Evolutionary conservation across 805 yeast genomes (phyloP), one percentile per base, ranked within the genome.

Genomic region (Saccharomycopsis fibuligera): DNA sequence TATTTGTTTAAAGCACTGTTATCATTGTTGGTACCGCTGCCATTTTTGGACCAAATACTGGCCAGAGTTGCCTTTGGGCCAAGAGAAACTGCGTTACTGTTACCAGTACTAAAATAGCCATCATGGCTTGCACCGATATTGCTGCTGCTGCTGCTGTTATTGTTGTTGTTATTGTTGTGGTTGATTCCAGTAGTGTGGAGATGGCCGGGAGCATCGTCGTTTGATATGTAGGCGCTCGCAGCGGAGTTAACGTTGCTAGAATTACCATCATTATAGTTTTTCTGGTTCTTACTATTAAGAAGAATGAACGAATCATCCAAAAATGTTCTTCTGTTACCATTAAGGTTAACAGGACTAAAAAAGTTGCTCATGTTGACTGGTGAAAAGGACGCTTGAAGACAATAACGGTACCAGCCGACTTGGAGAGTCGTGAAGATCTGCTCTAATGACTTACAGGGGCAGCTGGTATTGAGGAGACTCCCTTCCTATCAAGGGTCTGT

Each of bases 301-400:
- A 36, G 35, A n/a, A 48, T 19, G 22, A 35, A 47, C 27, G 51
- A 43, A 24, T 48, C 51, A 22, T 44, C 51, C 5, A 44, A 14
- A 27, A 48, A 37, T 14, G 35, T 30, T 25, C 51, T 22, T 23
- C 43, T 48, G 23, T 33, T 19, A 17, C 33, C 24, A 25, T 37
- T 44, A 5, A 10, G 5, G 27, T 25, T 41, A 12, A 12, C 17
- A 36, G 41, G 25, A 37, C 25, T 30, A 37, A 29, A 45, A 17
- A 45, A 45, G 30, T 30, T 41, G 35, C 31, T 41, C 45, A 41
- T 41, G n/a, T 39, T 39, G 16, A 12, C 31, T 8, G 31, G 31
- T 8, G 31, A 8, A 27, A 12, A 27, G 12, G 31, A 27, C 10
- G 31, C 31, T 27, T 8, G 31, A 27, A 27, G 31, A 27, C 10